Conservation (phyloP, 192 early-diverging fungal species). For the Backusella circina region DNA sequence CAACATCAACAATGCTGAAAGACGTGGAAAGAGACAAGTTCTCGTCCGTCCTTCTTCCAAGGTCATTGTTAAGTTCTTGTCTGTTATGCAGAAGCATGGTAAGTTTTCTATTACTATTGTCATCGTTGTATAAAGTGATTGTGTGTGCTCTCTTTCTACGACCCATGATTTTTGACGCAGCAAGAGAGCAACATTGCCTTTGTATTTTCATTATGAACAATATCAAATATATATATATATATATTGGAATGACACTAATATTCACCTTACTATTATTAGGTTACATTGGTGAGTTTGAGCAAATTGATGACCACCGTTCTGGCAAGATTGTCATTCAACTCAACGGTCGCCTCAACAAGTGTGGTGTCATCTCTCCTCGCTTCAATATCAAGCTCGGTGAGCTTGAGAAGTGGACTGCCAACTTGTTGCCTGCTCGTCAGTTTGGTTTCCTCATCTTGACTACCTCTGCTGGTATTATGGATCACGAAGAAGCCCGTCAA, state of each 20-base stretch:
- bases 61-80: conserved; percentile 98
- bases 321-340: conserved; percentile 99
- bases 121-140: conserved; percentile 4
- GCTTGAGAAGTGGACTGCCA: conserved; percentile 95
- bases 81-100: conserved; percentile 99
- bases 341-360: conserved; percentile 98
- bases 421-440: conserved; percentile 97
- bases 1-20: conserved; percentile 99
- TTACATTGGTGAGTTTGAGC: conserved; percentile 99
- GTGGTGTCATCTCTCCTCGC: conserved; percentile 97
- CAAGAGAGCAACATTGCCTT: background rate
- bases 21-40: conserved; percentile 97
- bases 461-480: conserved; percentile 97
- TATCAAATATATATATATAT: background rate
- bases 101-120: conserved; percentile 18
- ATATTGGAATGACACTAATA: background rate
- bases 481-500: conserved; percentile 97
- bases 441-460: conserved; percentile 94
- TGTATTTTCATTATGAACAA: background rate
- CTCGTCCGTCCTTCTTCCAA: conserved; percentile 95
- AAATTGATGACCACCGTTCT: conserved; percentile 95
- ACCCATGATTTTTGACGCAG: background rate
- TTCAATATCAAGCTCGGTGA: conserved; percentile 95
- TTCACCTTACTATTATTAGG: conserved; percentile 41
- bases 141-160: background rate